Base-by-base conservation (phyloP, 805 yeast species). In the Candida montana region DNA sequence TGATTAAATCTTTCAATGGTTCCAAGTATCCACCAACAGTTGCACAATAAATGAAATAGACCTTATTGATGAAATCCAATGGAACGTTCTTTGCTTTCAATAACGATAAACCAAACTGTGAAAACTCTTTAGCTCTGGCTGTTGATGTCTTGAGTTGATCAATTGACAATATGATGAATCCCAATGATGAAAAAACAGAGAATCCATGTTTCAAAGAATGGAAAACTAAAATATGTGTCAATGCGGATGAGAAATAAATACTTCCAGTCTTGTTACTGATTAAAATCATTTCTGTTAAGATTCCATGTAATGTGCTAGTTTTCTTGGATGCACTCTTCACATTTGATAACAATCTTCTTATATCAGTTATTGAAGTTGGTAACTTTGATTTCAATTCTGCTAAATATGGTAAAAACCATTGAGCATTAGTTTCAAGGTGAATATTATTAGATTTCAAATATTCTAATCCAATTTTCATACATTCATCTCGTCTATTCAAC, bases 1-100 rank as follows among this genome's bases (percentile, higher is more conserved):
- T 63, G 33, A 67, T 40, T 1, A 72, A 50, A 19, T 60, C 65
- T 5, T 54, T 44, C 19, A 63, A 31, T 1, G 78, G 72, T 36
- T 71, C 74, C 17, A 67, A 52, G 39, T 62, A 65, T 5, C 61
- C 52, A 3, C 75, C 79, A 46, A 73, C 45, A 4, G 69, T 58
- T 18, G 61, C 49, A 27, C 68, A 60, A 45, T 73, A 75, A 23
- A 61, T 49, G 46, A 69, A 71, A 46, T 71, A 71, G 8, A 72
- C 63, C 19, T 52, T 53, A 41, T 64, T 64, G 29, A 64, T 62
- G 36, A 63, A 56, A 37, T 64, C 63, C 17, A 65, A 50, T 7
- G 68, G 58, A 1, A 66, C 55, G 2, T 61, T 58, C 2, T 61
- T 54, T 21, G 56, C 64, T 17, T 58, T 65, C n/a, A 71, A 51